These are phyloP conservation scores for Moesziomyces globuligerus DNA, from an alignment of 1,284 basidiomycete species.

Conservation along the genomic window DNA sequence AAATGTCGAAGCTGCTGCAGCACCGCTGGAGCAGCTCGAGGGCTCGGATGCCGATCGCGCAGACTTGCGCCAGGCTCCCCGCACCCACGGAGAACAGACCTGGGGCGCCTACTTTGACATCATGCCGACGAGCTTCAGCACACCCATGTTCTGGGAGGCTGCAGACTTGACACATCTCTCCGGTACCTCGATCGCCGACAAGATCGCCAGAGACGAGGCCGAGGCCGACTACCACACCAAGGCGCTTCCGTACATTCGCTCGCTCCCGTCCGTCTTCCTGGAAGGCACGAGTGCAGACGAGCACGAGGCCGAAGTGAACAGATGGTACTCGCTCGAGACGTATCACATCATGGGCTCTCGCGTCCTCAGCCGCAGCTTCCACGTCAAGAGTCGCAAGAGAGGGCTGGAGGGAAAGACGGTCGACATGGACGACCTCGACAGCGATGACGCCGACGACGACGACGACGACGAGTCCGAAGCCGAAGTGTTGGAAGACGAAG, in stretches of 20 bases:
- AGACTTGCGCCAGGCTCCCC: slow-evolving; percentile 6
- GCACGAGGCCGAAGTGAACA: slow-evolving; percentile 20
- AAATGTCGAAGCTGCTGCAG: slow-evolving; percentile 9
- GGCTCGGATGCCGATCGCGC: slow-evolving; percentile 25
- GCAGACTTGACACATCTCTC: slow-evolving; percentile 79
- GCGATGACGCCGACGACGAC: slow-evolving; percentile 36
- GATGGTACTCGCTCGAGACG: slow-evolving; percentile 77
- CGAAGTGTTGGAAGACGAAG: slow-evolving; percentile 52
- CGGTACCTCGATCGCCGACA: slow-evolving; percentile 86
- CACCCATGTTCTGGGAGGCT: slow-evolving; percentile 93
- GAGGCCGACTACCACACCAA: slow-evolving; percentile 76
- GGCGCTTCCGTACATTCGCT: slow-evolving; percentile 68
- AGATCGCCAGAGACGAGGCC: slow-evolving; percentile 85
- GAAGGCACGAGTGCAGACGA: slow-evolving; percentile 14
- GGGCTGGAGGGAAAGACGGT: slow-evolving; percentile 41
- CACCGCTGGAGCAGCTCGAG: slow-evolving; percentile 8
- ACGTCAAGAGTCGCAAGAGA: slow-evolving; percentile 70
- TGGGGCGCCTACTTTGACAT: slow-evolving; percentile 64
- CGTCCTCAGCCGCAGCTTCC: slow-evolving; percentile 91
- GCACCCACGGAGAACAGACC: slow-evolving; percentile 26
- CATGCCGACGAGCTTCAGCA: slow-evolving; percentile 78
- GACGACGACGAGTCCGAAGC: slow-evolving; percentile 46
- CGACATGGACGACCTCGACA: slow-evolving; percentile 60
- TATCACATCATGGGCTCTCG: slow-evolving; percentile 93
- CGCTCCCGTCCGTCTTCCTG: slow-evolving; percentile 50